Percentiles rank a stretch among this genome's conserved stretches.
phyloP scores from a whole-genome alignment of 2,329 filamentous ascomycete species.

The Cytospora leucostoma region DNA sequence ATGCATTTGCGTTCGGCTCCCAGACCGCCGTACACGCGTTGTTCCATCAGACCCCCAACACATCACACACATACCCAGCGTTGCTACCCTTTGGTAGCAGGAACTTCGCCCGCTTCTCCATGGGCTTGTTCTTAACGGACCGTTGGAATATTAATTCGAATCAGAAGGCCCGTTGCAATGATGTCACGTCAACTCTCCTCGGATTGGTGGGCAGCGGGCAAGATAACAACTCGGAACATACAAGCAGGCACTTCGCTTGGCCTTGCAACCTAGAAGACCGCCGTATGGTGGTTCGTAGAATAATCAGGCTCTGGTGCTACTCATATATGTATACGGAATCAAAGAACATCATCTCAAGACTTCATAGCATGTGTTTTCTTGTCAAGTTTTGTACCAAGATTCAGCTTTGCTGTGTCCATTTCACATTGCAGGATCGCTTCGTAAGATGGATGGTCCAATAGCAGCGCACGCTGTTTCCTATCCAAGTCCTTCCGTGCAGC shows the following conservation, averaged over 20 bases:
- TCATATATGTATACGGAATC: not conserved
- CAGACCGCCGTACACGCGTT: slow-evolving; percentile 18
- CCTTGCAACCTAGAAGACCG: not conserved
- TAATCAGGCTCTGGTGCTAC: not conserved
- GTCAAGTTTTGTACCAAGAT: not conserved
- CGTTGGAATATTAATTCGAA: slow-evolving; percentile 66
- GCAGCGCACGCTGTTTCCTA: slow-evolving; percentile 5
- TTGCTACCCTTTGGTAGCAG: slow-evolving; percentile 76
- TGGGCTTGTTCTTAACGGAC: slow-evolving; percentile 77
- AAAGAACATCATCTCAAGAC: not conserved
- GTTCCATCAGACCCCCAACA: slow-evolving; percentile 12
- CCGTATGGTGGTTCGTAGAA: not conserved
- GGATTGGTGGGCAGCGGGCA: slow-evolving; percentile 42
- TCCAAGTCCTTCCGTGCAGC: not conserved
- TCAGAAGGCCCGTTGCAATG: slow-evolving; percentile 43
- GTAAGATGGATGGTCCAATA: not conserved
- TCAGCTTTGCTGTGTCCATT: not conserved
- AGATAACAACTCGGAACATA: slow-evolving; percentile 43
- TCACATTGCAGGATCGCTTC: not conserved
- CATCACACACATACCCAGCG: slow-evolving; percentile 53
- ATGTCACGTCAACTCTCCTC: slow-evolving; percentile 36
- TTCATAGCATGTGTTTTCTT: not conserved
- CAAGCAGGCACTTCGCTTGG: slow-evolving; percentile 2
- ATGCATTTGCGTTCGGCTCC: slow-evolving; percentile 15
- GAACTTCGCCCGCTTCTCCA: slow-evolving; percentile 61